Evolutionary conservation across 2,329 filamentous ascomycete genomes (phyloP).

Genomic region (Colletotrichum shisoi): DNA sequence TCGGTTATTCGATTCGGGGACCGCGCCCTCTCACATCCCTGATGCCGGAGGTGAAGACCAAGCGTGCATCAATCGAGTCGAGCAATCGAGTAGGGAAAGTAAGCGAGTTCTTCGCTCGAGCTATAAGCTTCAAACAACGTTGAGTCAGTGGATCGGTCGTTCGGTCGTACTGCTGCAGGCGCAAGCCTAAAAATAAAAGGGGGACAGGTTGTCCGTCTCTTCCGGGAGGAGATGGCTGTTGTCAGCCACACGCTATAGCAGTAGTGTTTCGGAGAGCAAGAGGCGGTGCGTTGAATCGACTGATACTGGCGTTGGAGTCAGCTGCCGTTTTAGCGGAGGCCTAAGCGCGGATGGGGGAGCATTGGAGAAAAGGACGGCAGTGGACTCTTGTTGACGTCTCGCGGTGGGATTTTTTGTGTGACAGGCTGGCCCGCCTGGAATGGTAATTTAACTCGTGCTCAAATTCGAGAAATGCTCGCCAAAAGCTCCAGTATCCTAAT

Average conservation of each 20-base stretch:
- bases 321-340: conserved; percentile 30
- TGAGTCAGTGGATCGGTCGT: not conserved
- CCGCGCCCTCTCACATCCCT: conserved; percentile 36
- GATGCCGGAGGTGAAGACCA: conserved; percentile 21
- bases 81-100: not conserved
- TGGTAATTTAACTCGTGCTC: conserved; percentile 18
- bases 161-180: conserved; percentile 16
- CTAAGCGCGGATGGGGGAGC: conserved; percentile 23
- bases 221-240: conserved; percentile 2
- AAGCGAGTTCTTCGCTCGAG: not conserved
- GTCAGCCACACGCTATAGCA: conserved; percentile 24
- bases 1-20: conserved; percentile 26
- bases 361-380: conserved; percentile 20
- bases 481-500: conserved; percentile 31
- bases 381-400: conserved; percentile 26
- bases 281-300: conserved; percentile 19
- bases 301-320: conserved; percentile 12
- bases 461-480: conserved; percentile 7
- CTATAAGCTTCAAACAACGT: not conserved
- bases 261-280: conserved; percentile 24
- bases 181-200: conserved; percentile 5
- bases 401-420: conserved; percentile 15
- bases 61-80: conserved; percentile 28
- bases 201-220: conserved; percentile 28
- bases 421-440: conserved; percentile 21